Evolutionary conservation across 441 rosid genomes (phyloP).

Genomic region (Aleurites moluccanus): DNA sequence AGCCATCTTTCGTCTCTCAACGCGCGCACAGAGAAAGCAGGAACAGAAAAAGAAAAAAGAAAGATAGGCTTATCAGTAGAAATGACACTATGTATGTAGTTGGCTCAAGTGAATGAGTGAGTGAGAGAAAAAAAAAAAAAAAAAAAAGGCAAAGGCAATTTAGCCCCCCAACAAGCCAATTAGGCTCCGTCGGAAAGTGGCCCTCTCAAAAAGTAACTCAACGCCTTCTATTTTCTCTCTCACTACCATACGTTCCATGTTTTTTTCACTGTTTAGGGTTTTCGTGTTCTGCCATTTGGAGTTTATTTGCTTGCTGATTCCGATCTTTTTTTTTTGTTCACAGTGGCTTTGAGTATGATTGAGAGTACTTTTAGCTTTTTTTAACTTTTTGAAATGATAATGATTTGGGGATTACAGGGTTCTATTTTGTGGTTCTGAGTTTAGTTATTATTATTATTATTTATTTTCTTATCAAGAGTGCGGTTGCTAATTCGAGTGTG

Average conservation of each 20-base stretch:
- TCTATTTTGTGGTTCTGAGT: not conserved
- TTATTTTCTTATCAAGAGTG: not conserved
- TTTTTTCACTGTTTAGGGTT: not conserved
- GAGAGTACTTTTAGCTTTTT: no score
- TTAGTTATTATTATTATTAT: not conserved
- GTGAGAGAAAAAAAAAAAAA: constrained; percentile 27
- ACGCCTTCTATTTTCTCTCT: not conserved
- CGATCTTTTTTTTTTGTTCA: not conserved
- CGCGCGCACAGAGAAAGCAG: not conserved
- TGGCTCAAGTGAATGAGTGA: constrained; percentile 13
- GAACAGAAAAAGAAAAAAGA: not conserved
- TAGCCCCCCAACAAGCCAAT: constrained; percentile 19
- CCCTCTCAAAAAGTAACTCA: constrained; percentile 25
- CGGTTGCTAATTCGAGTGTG: not conserved
- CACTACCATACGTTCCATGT: not conserved
- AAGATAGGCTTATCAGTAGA: not conserved
- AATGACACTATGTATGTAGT: not conserved
- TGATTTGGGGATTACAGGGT: not conserved
- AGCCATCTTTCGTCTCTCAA: not conserved
- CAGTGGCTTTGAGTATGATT: not conserved
- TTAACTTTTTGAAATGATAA: not conserved
- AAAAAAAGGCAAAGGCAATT: not conserved
- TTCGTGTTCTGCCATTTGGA: not conserved
- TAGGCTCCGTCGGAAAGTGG: constrained; percentile 41
- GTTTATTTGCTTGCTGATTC: not conserved